Percentiles rank a stretch among this genome's conserved stretches.
Conservation (phyloP, 2,329 filamentous ascomycete species). For the Gremmenia infestans region DNA sequence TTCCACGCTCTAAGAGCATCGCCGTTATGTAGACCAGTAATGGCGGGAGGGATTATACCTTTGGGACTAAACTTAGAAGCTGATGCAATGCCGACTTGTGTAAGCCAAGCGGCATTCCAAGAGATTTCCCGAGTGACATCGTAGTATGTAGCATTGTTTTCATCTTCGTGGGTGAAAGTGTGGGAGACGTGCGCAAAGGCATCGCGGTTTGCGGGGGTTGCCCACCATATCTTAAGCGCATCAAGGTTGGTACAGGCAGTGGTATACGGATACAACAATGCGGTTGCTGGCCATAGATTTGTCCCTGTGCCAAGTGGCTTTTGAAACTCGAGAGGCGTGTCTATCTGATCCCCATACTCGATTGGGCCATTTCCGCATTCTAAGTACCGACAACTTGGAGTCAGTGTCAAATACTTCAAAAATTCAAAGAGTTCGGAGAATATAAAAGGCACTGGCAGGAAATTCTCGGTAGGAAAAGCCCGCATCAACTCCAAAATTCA, state of each 20-base stretch:
- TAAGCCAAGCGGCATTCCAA: conserved; percentile 56
- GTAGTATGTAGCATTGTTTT: conserved; percentile 55
- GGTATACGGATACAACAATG: conserved; percentile 21
- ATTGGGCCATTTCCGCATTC: conserved; percentile 33
- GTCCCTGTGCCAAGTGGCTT: conserved; percentile 47
- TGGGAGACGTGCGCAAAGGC: conserved; percentile 55
- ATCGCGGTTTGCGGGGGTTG: conserved; percentile 44
- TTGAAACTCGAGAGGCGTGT: conserved; percentile 41
- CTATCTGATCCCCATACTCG: conserved; percentile 40
- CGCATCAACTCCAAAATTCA: too few species aligned
- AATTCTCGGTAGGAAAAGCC: too few species aligned
- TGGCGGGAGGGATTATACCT: conserved; percentile 57
- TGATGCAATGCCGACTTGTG: conserved; percentile 44
- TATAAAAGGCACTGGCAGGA: too few species aligned
- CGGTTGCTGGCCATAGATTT: conserved; percentile 41
- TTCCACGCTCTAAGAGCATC: conserved; percentile 55
- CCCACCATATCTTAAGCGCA: conserved; percentile 49
- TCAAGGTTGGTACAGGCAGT: conserved; percentile 44
- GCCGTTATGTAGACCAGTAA: conserved; percentile 60
- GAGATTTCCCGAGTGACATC: conserved; percentile 53
- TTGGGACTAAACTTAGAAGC: conserved; percentile 45
- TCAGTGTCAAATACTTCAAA: too few species aligned
- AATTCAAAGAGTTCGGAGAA: too few species aligned
- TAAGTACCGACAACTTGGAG: background rate
- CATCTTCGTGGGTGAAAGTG: conserved; percentile 55